Percentiles rank a stretch among this genome's conserved stretches.
Evolutionary conservation across 805 yeast species (phyloP).

Genomic region (Pichia heedii): DNA sequence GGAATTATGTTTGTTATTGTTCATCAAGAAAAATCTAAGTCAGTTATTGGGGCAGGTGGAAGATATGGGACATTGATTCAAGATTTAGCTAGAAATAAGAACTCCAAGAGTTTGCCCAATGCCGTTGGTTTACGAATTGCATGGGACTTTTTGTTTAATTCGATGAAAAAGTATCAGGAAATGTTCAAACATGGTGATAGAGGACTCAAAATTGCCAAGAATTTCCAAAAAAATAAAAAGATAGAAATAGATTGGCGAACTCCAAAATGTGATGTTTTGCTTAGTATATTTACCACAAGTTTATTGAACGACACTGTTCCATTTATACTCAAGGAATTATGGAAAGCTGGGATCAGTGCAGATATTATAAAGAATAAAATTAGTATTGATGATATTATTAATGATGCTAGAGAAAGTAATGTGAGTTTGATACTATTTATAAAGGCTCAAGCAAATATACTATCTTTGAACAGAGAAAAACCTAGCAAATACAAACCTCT

Average conservation of each 20-base stretch:
- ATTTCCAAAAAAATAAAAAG: conserved; percentile 25
- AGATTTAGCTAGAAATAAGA: conserved; percentile 46
- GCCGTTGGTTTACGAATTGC: conserved; percentile 89
- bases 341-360: conserved; percentile 74
- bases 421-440: conserved; percentile 71
- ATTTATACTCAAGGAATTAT: conserved; percentile 51
- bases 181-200: conserved; percentile 22
- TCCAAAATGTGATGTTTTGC: conserved; percentile 71
- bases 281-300: conserved; percentile 56
- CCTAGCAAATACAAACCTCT: conserved; percentile 66
- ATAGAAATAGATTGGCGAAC: conserved; percentile 34
- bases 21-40: conserved; percentile 45
- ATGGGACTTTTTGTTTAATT: conserved; percentile 51
- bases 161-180: conserved; percentile 40
- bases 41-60: conserved; percentile 84
- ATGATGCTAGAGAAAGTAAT: conserved; percentile 58
- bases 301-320: conserved; percentile 53
- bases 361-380: conserved; percentile 46
- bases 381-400: conserved; percentile 54
- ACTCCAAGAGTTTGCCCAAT: conserved; percentile 29
- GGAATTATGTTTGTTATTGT: conserved; percentile 88
- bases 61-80: conserved; percentile 72
- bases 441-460: conserved; percentile 47
- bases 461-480: conserved; percentile 13
- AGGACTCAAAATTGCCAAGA: conserved; percentile 18